Evolutionary conservation across 148 eudicot genomes (phyloP).

Genomic region (Vaccinium macrocarpon): DNA sequence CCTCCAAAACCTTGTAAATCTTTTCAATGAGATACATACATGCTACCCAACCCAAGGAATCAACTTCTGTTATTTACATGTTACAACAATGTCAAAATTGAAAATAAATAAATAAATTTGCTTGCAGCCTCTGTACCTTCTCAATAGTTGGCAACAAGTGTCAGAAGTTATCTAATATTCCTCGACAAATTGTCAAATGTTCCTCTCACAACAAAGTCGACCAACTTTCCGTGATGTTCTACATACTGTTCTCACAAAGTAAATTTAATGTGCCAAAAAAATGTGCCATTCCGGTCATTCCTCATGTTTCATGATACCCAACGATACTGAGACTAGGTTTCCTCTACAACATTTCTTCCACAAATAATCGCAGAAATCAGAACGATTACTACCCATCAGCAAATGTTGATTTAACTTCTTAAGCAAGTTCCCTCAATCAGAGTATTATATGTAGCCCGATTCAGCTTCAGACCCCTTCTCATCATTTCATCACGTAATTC

Average conservation of each 20-base stretch:
- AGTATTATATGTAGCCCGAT: slow-evolving; percentile 33
- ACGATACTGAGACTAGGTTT: slow-evolving; percentile 4
- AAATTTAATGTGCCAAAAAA: slow-evolving; percentile 8
- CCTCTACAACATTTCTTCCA: neutral
- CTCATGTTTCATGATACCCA: slow-evolving; percentile 11
- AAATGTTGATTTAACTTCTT: slow-evolving; percentile 6
- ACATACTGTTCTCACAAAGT: neutral
- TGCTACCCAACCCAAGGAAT: neutral
- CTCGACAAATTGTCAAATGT: neutral
- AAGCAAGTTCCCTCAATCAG: slow-evolving; percentile 27
- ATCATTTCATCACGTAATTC: slow-evolving; percentile 63
- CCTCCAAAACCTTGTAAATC: neutral
- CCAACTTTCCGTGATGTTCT: slow-evolving; percentile 4
- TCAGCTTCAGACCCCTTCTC: slow-evolving; percentile 48
- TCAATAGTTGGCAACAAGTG: neutral
- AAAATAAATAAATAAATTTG: neutral
- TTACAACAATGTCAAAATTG: neutral
- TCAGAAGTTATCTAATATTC: neutral
- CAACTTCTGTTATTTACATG: neutral
- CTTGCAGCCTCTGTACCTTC: neutral
- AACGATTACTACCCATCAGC: neutral
- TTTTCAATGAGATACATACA: neutral
- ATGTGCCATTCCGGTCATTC: neutral
- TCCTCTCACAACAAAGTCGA: neutral
- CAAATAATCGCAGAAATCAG: slow-evolving; percentile 7